phyloP scores from a whole-genome alignment of 129 eudicot species.

The Oenanthe sinensis region DNA sequence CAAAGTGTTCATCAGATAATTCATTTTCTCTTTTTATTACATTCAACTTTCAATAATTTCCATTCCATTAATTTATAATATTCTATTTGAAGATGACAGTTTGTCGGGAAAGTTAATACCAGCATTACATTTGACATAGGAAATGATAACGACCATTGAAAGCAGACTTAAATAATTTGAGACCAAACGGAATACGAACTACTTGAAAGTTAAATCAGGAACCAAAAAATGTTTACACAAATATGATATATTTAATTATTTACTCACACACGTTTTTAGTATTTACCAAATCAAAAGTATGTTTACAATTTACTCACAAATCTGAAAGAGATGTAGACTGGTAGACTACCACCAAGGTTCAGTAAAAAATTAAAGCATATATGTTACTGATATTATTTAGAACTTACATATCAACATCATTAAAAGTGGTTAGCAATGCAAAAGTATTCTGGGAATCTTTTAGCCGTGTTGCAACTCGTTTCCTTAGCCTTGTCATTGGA shows the following conservation, averaged over 20 bases:
- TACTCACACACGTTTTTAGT: neutral
- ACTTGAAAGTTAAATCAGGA: neutral
- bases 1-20: neutral
- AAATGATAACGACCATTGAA: neutral
- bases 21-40: neutral
- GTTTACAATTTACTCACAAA: neutral
- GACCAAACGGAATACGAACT: neutral
- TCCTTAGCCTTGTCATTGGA: slow-evolving; percentile 71
- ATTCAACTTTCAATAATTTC: neutral
- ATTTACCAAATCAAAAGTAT: neutral
- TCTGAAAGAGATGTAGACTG: neutral
- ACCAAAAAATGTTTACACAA: neutral
- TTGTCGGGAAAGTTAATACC: neutral
- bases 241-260: too few relatives aligned
- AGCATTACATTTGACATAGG: neutral
- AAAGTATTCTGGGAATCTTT: slow-evolving; percentile 70
- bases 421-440: slow-evolving; percentile 58
- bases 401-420: slow-evolving; percentile 62
- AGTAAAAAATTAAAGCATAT: neutral
- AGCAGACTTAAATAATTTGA: neutral
- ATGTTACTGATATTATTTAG: neutral
- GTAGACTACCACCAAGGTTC: neutral
- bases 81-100: neutral
- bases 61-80: neutral
- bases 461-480: slow-evolving; percentile 60